Conservation (phyloP, 176 grass and related monocot species). For the Tillandsia fasciculata region DNA sequence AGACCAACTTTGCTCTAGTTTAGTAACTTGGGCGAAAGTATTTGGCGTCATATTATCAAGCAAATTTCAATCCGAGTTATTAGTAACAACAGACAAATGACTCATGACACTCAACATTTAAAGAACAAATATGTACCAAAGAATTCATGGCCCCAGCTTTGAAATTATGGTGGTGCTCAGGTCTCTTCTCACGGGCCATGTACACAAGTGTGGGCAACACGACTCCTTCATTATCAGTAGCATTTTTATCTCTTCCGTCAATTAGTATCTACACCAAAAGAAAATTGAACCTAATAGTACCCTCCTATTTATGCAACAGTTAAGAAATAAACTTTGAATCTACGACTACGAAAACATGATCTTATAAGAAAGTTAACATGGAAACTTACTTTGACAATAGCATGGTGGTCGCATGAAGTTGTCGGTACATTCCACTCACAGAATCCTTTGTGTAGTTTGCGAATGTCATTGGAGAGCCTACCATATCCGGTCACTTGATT, state of each 20-base stretch:
- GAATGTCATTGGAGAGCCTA: constrained; percentile 30
- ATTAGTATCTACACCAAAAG: constrained; percentile 35
- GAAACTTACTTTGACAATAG: constrained; percentile 46
- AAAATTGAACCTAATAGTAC: background rate
- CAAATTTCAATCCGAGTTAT: constrained; percentile 2
- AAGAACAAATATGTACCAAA: constrained; percentile 16
- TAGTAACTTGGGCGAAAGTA: background rate
- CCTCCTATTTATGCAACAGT: too few species aligned
- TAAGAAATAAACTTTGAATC: background rate
- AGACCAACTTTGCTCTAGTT: too few species aligned
- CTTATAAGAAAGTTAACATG: too few species aligned
- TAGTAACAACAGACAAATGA: background rate
- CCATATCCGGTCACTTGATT: constrained; percentile 28
- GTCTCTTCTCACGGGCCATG: constrained; percentile 64
- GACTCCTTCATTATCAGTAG: constrained; percentile 36
- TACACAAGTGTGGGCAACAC: constrained; percentile 53
- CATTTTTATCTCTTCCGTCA: constrained; percentile 34
- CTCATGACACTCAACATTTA: constrained; percentile 2
- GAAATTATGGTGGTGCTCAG: constrained; percentile 51
- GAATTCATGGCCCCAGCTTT: constrained; percentile 82
- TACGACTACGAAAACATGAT: background rate
- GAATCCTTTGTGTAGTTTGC: constrained; percentile 26
- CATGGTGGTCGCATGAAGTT: constrained; percentile 44
- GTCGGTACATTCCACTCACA: constrained; percentile 34
- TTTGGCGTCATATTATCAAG: constrained; percentile 13